phyloP scores from a whole-genome alignment of 2,329 filamentous ascomycete genomes.

The Chrysosphaeria jannelii region DNA sequence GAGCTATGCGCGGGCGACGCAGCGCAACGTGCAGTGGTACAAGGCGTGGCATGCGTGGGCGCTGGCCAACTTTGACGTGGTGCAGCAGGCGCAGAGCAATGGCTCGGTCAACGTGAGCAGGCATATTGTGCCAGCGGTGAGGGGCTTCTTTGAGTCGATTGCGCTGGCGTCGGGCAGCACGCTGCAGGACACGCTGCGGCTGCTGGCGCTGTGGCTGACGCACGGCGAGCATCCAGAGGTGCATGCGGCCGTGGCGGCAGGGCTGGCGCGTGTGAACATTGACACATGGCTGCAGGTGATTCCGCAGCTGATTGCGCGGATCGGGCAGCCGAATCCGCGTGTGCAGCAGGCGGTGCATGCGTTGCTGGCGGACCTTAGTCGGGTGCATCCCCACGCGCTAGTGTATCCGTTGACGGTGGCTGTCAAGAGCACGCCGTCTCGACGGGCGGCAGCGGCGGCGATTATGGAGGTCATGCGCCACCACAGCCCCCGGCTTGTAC shows the following conservation, averaged over 20 bases:
- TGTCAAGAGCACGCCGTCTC: slow-evolving; percentile 77
- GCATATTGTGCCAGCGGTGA: slow-evolving; percentile 80
- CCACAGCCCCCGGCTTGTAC: slow-evolving; percentile 73
- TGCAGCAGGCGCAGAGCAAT: slow-evolving; percentile 26
- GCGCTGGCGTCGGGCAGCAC: slow-evolving; percentile 74
- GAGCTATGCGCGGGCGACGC: slow-evolving; percentile 78
- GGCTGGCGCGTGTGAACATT: slow-evolving; percentile 71
- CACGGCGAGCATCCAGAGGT: slow-evolving; percentile 76
- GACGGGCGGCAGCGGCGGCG: slow-evolving; percentile 61
- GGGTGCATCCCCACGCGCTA: slow-evolving; percentile 79
- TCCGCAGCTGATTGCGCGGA: slow-evolving; percentile 83
- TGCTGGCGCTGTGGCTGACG: slow-evolving; percentile 88
- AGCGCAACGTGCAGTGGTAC: slow-evolving; percentile 86
- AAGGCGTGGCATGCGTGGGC: slow-evolving; percentile 99
- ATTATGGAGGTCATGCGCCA: slow-evolving; percentile 98
- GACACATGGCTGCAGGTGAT: slow-evolving; percentile 98
- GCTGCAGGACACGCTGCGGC: slow-evolving; percentile 71
- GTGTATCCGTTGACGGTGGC: slow-evolving; percentile 94
- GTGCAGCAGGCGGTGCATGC: slow-evolving; percentile 82
- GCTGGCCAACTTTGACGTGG: slow-evolving; percentile 91
- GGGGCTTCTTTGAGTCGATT: slow-evolving; percentile 94
- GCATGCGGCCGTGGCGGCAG: slow-evolving; percentile 63
- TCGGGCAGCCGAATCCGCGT: slow-evolving; percentile 77
- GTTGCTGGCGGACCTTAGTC: slow-evolving; percentile 70
- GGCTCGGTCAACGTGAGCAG: not conserved